Evolutionary conservation across 148 eudicot species (phyloP), one percentile per base, ranked within the genome.

Genomic region (Rhododendron ovatum): DNA sequence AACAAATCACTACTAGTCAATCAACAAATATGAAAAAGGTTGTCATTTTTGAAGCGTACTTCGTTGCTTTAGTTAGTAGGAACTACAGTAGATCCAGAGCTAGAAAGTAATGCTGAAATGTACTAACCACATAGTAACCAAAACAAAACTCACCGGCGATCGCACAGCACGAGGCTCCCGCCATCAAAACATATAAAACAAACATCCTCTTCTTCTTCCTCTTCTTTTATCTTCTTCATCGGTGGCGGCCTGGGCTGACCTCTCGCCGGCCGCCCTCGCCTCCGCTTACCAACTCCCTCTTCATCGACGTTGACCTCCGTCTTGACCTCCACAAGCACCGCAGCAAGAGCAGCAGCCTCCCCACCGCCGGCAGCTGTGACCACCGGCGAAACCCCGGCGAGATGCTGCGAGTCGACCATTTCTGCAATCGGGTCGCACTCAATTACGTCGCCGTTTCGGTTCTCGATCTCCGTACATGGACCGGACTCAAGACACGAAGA

Each of bases 101-200:
- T 6, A 14, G 8, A 37, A 37, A 53, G 74, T 24, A 22, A 35
- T 59, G n/a, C 30, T 37, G 7, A 39, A 61, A 59, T 53, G 26
- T 33, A 61, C 65, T 41, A 30, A 24, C 48, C 9, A 10, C 57
- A 81, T 5, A 30, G 20, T 59, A 86, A 59, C 47, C 43, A 24
- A 78, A 76, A 17, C 24, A 39, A 9, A 53, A 30, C 92, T 85
- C 78, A 95, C 98, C 95, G 92, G 81, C 94, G 94, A 91, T 96
- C 98, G 65, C 98, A 96, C 1, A 96, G 91, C 77, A 96, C 98
- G 9, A 96, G 94, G 39, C 89, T 91, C 45, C 98, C 98, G 8
- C 98, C 98, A 86, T 96, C 98, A 55, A 96, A 96, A 86, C 98
- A 96, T 37, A 96, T 96, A 81, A 96, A 96, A 85, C 98, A 96